phyloP scores from a whole-genome alignment of 371 early-diverging fungal genomes.

The Globomyces sp. region DNA sequence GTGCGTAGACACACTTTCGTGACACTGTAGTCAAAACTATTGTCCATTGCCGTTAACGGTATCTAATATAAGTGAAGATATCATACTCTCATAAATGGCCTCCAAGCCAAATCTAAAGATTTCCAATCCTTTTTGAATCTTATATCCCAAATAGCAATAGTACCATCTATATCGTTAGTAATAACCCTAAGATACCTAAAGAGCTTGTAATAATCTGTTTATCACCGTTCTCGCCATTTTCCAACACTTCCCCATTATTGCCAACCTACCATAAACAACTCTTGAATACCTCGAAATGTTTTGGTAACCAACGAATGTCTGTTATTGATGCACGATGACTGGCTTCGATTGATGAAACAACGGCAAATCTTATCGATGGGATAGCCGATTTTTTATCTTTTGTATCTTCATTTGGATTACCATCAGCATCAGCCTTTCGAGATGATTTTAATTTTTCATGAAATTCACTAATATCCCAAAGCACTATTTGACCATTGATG shows the following conservation, averaged over 20 bases:
- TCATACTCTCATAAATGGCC: slow-evolving; percentile 48
- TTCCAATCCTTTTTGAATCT: slow-evolving; percentile 50
- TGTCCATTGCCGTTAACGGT: slow-evolving; percentile 52
- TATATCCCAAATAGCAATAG: slow-evolving; percentile 55
- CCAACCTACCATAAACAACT: slow-evolving; percentile 22
- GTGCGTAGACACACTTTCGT: slow-evolving; percentile 35
- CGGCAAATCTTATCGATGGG: slow-evolving; percentile 40
- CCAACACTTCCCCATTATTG: slow-evolving; percentile 43
- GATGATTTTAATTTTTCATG: slow-evolving; percentile 47
- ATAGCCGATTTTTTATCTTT: slow-evolving; percentile 26
- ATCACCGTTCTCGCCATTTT: slow-evolving; percentile 42
- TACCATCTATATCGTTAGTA: slow-evolving; percentile 37
- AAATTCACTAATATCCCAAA: slow-evolving; percentile 59
- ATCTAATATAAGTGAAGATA: too few relatives aligned
- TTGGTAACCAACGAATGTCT: slow-evolving; percentile 51
- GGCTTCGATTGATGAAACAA: slow-evolving; percentile 53
- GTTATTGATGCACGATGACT: slow-evolving; percentile 47
- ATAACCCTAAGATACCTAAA: neutral
- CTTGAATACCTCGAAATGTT: slow-evolving; percentile 37
- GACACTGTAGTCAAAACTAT: slow-evolving; percentile 56
- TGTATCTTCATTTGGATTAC: slow-evolving; percentile 15
- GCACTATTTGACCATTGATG: slow-evolving; percentile 51
- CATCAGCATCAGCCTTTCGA: slow-evolving; percentile 31
- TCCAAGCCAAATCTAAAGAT: slow-evolving; percentile 52
- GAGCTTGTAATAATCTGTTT: slow-evolving; percentile 51